Conservation (phyloP, 1,284 basidiomycete species). For the Prillingera fragicola region DNA sequence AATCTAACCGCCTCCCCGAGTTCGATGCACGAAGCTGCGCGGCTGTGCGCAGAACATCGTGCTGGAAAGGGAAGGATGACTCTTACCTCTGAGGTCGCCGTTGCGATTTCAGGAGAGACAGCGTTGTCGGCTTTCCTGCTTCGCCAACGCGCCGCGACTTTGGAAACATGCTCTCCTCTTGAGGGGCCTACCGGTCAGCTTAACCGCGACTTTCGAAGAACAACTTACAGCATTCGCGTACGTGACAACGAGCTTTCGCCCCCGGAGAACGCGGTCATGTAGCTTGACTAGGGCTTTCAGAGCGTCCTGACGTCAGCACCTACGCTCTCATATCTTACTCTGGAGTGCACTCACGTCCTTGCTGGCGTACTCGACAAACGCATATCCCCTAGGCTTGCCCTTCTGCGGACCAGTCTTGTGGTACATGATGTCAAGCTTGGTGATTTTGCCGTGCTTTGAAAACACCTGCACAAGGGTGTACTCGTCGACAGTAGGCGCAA, state of each 20-base stretch:
- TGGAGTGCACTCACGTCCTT: conserved; percentile 60
- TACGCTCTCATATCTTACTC: background rate
- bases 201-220: conserved; percentile 24
- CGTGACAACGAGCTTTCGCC: conserved; percentile 80
- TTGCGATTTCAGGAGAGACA: conserved; percentile 77
- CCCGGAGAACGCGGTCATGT: conserved; percentile 75
- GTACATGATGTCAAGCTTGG: conserved; percentile 89
- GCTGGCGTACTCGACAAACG: conserved; percentile 79
- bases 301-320: conserved; percentile 62
- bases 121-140: conserved; percentile 67
- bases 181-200: conserved; percentile 5
- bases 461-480: conserved; percentile 85
- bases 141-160: conserved; percentile 45
- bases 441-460: conserved; percentile 81
- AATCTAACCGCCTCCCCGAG: too few species aligned
- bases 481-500: conserved; percentile 84
- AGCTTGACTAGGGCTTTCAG: conserved; percentile 67
- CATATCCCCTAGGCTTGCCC: conserved; percentile 91
- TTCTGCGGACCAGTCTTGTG: conserved; percentile 84
- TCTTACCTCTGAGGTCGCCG: conserved; percentile 59
- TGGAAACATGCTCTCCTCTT: conserved; percentile 9
- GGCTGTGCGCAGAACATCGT: too few species aligned
- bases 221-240: conserved; percentile 70
- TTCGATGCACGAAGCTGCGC: too few species aligned
- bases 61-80: conserved; percentile 11